Evolutionary conservation across 129 eudicot species (phyloP).

Genomic region (Arctium lappa): DNA sequence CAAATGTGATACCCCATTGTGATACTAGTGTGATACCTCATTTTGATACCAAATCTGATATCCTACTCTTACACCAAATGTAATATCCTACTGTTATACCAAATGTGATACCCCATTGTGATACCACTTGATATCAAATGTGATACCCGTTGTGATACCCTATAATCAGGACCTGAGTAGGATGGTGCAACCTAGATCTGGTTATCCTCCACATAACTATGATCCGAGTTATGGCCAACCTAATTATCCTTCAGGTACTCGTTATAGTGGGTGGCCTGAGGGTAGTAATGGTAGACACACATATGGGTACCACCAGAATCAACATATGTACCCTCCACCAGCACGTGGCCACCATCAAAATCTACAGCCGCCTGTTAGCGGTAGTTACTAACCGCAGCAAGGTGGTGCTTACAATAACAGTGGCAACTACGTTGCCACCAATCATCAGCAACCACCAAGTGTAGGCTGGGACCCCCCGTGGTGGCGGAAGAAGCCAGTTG

Average conservation of each 20-base stretch:
- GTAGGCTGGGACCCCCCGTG: slow-evolving; percentile 43
- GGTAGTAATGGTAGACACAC: slow-evolving; percentile 10
- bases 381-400: slow-evolving; percentile 27
- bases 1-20: no score
- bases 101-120: no score
- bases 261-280: slow-evolving; percentile 14
- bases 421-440: slow-evolving; percentile 12
- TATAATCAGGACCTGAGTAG: slow-evolving; percentile 28
- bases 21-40: no score
- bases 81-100: no score
- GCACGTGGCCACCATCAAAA: slow-evolving; percentile 28
- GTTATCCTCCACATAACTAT: slow-evolving; percentile 36
- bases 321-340: slow-evolving; percentile 31
- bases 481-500: slow-evolving; percentile 38
- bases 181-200: slow-evolving; percentile 19
- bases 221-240: slow-evolving; percentile 36
- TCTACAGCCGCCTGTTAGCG: background rate
- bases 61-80: no score
- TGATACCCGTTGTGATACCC: background rate
- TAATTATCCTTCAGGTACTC: slow-evolving; percentile 21
- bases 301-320: slow-evolving; percentile 36
- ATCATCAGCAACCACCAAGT: slow-evolving; percentile 23
- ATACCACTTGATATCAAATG: no score
- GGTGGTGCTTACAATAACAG: slow-evolving; percentile 22
- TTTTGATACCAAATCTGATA: no score